Conservation (phyloP, 371 early-diverging fungal species). For the Lichtheimia corymbifera region DNA sequence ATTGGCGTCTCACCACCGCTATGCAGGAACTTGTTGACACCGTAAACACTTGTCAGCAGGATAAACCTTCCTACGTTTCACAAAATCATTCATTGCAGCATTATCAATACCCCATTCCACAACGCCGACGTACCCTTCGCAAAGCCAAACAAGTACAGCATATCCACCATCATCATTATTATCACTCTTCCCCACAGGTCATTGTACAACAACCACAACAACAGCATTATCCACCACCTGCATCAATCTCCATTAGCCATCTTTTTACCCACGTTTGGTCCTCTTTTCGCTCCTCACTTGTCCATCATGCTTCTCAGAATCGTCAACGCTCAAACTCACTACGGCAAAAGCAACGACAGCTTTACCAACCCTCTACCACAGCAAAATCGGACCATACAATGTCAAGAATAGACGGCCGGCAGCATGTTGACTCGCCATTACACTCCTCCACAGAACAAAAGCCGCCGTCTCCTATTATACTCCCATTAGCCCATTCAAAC, state of each 20-base stretch:
- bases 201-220: neutral
- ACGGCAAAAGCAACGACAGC: neutral
- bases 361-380: neutral
- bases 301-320: neutral
- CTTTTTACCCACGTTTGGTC: neutral
- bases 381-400: neutral
- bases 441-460: neutral
- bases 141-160: neutral
- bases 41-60: neutral
- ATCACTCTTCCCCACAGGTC: neutral
- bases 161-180: slow-evolving; percentile 8
- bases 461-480: neutral
- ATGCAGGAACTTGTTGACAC: slow-evolving; percentile 8
- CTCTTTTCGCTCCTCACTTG: neutral
- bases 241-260: slow-evolving; percentile 1
- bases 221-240: neutral
- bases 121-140: neutral
- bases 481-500: neutral
- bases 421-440: neutral
- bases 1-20: slow-evolving; percentile 3
- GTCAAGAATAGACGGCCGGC: neutral
- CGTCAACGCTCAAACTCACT: neutral
- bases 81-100: neutral
- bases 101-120: neutral
- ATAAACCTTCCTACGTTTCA: neutral